Base-by-base conservation (phyloP, 306 rosid species). In the Lagenaria siceraria region DNA sequence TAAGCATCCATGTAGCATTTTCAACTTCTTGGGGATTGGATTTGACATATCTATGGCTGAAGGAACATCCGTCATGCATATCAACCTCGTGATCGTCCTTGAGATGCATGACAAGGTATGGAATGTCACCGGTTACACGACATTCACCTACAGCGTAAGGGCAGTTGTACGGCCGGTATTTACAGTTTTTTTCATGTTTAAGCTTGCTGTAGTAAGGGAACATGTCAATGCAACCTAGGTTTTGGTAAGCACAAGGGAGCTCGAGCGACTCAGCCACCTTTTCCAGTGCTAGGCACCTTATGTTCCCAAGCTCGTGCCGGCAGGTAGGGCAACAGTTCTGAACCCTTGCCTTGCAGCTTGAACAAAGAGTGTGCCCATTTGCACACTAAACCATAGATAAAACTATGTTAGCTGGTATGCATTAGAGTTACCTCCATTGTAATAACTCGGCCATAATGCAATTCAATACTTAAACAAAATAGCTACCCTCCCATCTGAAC, bases 91-190 rank as follows among this genome's bases (percentile, higher is more conserved):
- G 90, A 17, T 81, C 85, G 29, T 85, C 80, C 76, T 83, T 83
- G 49, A 87, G 85, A 77, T 87, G 90, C 87, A 79, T 79, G 72
- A 81, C 81, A 62, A 87, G 90, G 81, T 54, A 76, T 17, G 81
- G 84, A 80, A 87, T 83, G 59, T 87, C 90, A 43, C 90, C 90
- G 1, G 81, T 73, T 43, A 87, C 82, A 31, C 85, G 69, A 81
- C 90, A 87, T 61, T 87, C 87, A 55, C 83, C 87, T 74, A 88
- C 90, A 4, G 88, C 87, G 51, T 87, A 85, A 69, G 90, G 90
- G 64, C 90, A 87, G 76, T 72, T 81, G 84, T 77, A 87, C 0
- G 87, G 88, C 13, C 90, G 87, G 60, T 77, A 78, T 77, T 81
- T 85, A 70, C 90, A 87, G 73, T 49, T 65, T 61, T 85, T 87